Evolutionary conservation across 768 basidiomycete species (phyloP), one percentile per base, ranked within the genome.

Genomic region (Scleroderma citrinum): DNA sequence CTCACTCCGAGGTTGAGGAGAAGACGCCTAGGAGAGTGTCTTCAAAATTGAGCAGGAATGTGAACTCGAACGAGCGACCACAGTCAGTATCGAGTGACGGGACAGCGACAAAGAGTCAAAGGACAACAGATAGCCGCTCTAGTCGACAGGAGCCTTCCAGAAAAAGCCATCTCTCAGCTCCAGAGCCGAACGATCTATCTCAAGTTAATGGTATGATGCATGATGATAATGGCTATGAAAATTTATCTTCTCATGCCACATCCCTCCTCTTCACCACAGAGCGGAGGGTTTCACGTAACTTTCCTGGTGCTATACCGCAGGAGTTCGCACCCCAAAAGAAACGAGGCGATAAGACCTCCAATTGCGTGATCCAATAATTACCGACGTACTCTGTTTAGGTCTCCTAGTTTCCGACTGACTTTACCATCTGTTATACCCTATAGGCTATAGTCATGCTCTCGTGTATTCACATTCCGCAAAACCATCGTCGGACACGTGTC

Each of bases 51-150:
- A 59, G 53, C 42, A 72, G 72, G 20, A 73, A 69, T 48, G 59
- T 69, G 13, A 57, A 53, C 34, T 60, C 59, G 30, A 61, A 67
- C 35, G 80, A 79, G 38, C 73, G 80, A 6, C 81, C 82, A 1
- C 71, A 65, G 44, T 86, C 86, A 1, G 65, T 80, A 55, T 74
- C 76, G 17, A 87, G 85, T 61, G 73, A 70, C 51, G 77, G 77
- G 59, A 82, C 82, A 2, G 67, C 70, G 5, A 70, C 74, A 7
- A 79, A 78, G 44, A 87, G 85, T 56, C 52, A 83, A 57, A 72
- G 77, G 35, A 83, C 78, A 11, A 73, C 75, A 13, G 75, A 72
- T 49, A 77, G 73, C 45, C 56, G 70, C 16, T 70, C 71, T 1
- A 72, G 72, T 49, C 64, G 69, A 47, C 62, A 59, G 45, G 78